These are phyloP conservation scores for Yamadazyma friedrichii DNA, from an alignment of 1,139 yeast genomes.

Conservation along the genomic window DNA sequence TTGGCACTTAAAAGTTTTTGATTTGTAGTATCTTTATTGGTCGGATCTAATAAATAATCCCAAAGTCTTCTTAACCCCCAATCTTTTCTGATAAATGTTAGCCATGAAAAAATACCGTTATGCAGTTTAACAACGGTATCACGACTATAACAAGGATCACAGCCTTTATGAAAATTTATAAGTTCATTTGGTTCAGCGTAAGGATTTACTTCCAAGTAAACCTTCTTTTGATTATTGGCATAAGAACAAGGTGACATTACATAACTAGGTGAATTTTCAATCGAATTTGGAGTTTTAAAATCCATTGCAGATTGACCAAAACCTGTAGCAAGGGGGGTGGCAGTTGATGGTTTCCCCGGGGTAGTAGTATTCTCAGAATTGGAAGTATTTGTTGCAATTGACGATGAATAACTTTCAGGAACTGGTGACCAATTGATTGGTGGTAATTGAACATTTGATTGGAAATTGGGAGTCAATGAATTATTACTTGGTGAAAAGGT, in stretches of 20 bases:
- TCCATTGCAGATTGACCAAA: not conserved
- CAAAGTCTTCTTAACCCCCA: constrained; percentile 19
- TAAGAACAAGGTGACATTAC: not conserved
- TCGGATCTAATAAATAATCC: not conserved
- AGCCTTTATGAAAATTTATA: constrained; percentile 35
- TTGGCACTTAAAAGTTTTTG: no score
- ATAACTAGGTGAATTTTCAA: not conserved
- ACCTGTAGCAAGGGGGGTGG: no score
- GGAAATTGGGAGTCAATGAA: not conserved
- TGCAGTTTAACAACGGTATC: constrained; percentile 26
- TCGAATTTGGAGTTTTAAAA: no score
- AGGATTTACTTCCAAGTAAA: constrained; percentile 29
- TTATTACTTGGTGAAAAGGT: not conserved
- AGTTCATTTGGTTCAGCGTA: constrained; percentile 22
- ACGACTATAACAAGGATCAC: constrained; percentile 24
- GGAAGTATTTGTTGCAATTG: no score
- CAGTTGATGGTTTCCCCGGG: no score
- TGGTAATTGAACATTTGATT: constrained; percentile 3
- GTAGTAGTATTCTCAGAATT: no score
- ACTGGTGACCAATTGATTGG: constrained; percentile 6
- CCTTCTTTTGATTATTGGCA: constrained; percentile 6
- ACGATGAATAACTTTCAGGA: not conserved
- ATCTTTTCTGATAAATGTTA: constrained; percentile 37
- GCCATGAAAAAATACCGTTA: constrained; percentile 42
- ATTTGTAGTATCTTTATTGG: no score